Percentiles rank a stretch among this genome's conserved stretches.
Evolutionary conservation across 1,284 basidiomycete genomes (phyloP).

Genomic region (Ustilago nuda): DNA sequence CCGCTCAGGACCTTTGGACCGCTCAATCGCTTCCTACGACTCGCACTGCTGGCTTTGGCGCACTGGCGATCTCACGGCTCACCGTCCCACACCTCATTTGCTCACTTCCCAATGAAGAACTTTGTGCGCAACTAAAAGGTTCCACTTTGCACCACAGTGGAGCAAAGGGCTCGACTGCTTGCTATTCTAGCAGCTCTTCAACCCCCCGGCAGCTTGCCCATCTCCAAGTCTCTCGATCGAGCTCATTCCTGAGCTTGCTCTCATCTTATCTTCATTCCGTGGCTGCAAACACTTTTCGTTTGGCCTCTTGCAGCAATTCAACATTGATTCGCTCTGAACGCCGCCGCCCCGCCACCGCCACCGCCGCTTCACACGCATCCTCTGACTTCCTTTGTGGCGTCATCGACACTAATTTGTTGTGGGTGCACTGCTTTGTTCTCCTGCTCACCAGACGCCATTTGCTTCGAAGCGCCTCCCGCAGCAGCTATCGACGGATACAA

Average conservation of each 20-base stretch:
- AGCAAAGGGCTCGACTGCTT: background rate
- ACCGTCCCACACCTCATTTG: slow-evolving; percentile 19
- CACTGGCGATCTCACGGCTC: slow-evolving; percentile 4
- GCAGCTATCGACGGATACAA: too few species aligned
- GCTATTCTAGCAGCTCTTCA: background rate
- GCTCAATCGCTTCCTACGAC: background rate
- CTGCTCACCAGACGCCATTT: background rate
- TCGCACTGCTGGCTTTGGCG: background rate
- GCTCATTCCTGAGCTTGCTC: background rate
- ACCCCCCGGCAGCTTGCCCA: background rate
- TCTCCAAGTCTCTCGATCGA: background rate
- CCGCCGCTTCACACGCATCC: background rate
- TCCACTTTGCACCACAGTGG: slow-evolving; percentile 8
- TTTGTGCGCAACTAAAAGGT: slow-evolving; percentile 8
- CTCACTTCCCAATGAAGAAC: slow-evolving; percentile 25
- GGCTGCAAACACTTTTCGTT: background rate
- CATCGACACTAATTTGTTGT: background rate
- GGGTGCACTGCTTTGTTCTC: slow-evolving; percentile 1
- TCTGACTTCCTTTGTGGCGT: background rate
- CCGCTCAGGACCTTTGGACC: background rate
- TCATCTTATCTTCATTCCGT: background rate
- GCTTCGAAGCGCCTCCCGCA: too few species aligned
- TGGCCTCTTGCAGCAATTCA: background rate
- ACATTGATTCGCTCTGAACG: background rate
- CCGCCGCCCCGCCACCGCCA: background rate